Evolutionary conservation across 768 basidiomycete species (phyloP), one percentile per base, ranked within the genome.

Genomic region (Tubosaeta sp.): DNA sequence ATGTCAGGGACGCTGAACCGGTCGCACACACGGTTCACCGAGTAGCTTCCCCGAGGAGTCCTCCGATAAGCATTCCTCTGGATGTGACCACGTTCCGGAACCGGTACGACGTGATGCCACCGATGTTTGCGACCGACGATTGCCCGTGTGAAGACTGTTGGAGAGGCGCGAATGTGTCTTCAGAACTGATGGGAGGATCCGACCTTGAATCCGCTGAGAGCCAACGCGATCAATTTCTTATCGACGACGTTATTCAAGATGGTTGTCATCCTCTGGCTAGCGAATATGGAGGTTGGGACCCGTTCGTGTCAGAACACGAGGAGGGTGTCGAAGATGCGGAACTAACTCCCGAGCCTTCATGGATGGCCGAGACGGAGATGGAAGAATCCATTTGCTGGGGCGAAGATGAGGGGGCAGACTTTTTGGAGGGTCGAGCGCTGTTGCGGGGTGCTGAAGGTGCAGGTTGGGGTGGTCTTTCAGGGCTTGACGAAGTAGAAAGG

Each of bases 361-460:
- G 39, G 6, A 40, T 14, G 39, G 22, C 2, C 4, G 39, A 40
- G 22, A 40, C 39, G 24, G 55, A 54, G 16, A 7, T 22, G 18
- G 53, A 39, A 4, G 40, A 21, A 2, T 57, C 57, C 27, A 46
- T 40, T 2, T 49, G 27, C 12, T 24, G 35, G 22, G 24, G 29
- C 30, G 54, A 39, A 11, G 53, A 44, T 14, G 55, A 50, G 4
- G 30, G 39, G 29, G 30, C 62, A 30, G 54, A 44, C 11, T 83
- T 82, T 63, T 57, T 69, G 27, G 77, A 85, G 66, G 84, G 83
- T 31, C 77, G 78, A 3, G 72, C 75, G 4, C 58, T 84, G 49
- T 66, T 85, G 27, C 59, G 73, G 52, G 79, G 79, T 5, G 59
- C 71, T 4, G 52, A 32, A 53, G 44, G 54, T 46, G 32, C 25